phyloP scores from a whole-genome alignment of 495 filamentous ascomycete species.

The Penicillium paradoxum region DNA sequence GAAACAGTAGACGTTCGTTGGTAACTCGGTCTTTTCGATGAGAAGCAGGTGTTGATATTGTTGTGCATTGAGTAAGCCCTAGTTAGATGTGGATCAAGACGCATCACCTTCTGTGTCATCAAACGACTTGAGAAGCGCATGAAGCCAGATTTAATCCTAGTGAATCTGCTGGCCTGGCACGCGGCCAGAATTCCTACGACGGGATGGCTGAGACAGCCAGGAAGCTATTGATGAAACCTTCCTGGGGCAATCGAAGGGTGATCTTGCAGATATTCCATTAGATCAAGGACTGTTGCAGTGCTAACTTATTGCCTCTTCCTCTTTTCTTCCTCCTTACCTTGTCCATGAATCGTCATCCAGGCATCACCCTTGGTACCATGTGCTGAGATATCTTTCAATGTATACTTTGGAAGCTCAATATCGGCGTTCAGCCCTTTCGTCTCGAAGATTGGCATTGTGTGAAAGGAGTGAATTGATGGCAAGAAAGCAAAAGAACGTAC shows the following conservation, averaged over 20 bases:
- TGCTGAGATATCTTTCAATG: conserved; percentile 38
- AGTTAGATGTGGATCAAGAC: conserved; percentile 29
- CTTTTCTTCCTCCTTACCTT: conserved; percentile 29
- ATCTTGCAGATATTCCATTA: conserved; percentile 46
- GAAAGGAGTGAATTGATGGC: not conserved
- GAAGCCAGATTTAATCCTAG: conserved; percentile 32
- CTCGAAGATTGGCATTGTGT: conserved; percentile 13
- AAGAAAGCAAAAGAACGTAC: not conserved
- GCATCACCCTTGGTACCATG: conserved; percentile 44
- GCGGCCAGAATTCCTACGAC: conserved; percentile 21
- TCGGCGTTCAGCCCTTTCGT: conserved; percentile 12
- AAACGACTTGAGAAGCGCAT: conserved; percentile 38
- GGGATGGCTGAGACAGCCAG: conserved; percentile 27
- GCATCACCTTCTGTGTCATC: conserved; percentile 24
- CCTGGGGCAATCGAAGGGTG: conserved; percentile 38
- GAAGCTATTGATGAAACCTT: conserved; percentile 34
- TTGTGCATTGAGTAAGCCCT: conserved; percentile 42
- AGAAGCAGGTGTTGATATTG: conserved; percentile 43
- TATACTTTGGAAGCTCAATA: conserved; percentile 23
- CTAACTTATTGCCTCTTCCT: not conserved
- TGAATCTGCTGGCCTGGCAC: conserved; percentile 21
- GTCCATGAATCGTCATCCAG: conserved; percentile 50
- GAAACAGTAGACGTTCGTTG: conserved; percentile 44
- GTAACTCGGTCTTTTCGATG: conserved; percentile 37
- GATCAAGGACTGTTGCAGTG: conserved; percentile 42